These are phyloP conservation scores for Diutina catenulata DNA, from an alignment of 1,139 yeast species.

Conservation along the genomic window DNA sequence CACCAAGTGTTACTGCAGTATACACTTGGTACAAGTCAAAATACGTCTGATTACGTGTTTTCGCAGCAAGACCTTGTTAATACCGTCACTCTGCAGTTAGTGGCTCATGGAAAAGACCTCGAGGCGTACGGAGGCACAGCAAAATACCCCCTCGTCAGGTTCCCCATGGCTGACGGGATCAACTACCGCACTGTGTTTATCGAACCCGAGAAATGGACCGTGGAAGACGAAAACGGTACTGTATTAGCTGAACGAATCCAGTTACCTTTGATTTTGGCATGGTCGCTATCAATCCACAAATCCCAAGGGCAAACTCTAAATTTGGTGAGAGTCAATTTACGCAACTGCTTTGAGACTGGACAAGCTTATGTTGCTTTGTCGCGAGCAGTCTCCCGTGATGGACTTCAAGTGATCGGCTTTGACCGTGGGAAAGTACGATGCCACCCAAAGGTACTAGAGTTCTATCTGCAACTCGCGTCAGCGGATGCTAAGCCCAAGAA, in stretches of 20 bases:
- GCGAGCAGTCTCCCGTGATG: slow-evolving; percentile 42
- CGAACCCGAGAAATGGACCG: background rate
- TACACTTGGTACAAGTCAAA: background rate
- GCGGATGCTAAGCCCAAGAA: background rate
- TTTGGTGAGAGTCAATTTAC: slow-evolving; percentile 69
- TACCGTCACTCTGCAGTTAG: background rate
- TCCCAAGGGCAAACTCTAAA: slow-evolving; percentile 93
- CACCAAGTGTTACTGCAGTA: background rate
- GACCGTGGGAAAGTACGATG: background rate
- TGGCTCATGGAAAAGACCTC: background rate
- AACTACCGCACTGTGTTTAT: background rate
- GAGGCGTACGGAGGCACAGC: too few relatives aligned
- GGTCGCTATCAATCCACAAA: slow-evolving; percentile 94
- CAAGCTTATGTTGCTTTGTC: slow-evolving; percentile 93
- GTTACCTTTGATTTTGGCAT: slow-evolving; percentile 78
- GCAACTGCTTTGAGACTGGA: slow-evolving; percentile 75
- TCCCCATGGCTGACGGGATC: too few relatives aligned
- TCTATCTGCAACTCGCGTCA: background rate
- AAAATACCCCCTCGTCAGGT: too few relatives aligned
- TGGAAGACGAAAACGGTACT: background rate
- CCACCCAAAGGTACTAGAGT: slow-evolving; percentile 4
- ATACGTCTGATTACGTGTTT: background rate
- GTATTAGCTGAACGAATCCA: slow-evolving; percentile 31
- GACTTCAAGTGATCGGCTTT: slow-evolving; percentile 1
- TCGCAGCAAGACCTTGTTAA: background rate